phyloP scores from a whole-genome alignment of 345 rosid genomes.

The Carallia brachiata region DNA sequence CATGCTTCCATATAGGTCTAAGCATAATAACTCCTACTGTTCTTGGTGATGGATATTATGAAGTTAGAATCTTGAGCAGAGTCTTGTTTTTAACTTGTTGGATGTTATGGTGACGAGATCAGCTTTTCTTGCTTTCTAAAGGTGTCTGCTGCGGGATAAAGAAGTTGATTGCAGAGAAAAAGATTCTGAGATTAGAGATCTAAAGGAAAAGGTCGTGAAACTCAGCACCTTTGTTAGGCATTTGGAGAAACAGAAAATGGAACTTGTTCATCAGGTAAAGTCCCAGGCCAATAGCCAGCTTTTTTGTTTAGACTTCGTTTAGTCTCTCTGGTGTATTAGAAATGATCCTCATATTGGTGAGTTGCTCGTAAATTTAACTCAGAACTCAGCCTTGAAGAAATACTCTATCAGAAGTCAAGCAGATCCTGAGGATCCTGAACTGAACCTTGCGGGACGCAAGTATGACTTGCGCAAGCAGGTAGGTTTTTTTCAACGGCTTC shows the following conservation, averaged over 20 bases:
- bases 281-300: constrained; percentile 43
- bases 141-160: constrained; percentile 78
- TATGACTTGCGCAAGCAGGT: constrained; percentile 61
- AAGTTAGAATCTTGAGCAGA: no score
- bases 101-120: background rate
- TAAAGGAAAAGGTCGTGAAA: constrained; percentile 72
- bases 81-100: background rate
- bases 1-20: no score
- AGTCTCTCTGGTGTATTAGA: background rate
- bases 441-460: constrained; percentile 32
- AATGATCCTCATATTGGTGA: background rate
- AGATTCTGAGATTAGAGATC: constrained; percentile 57
- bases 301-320: background rate
- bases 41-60: no score
- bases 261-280: constrained; percentile 65
- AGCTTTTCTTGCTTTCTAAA: constrained; percentile 25
- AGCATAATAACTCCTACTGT: no score
- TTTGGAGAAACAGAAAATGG: constrained; percentile 60
- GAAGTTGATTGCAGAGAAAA: constrained; percentile 82
- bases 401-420: constrained; percentile 23
- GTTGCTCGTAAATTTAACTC: constrained; percentile 6
- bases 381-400: constrained; percentile 45
- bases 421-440: constrained; percentile 22
- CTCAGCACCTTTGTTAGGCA: constrained; percentile 54
- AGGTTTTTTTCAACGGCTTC: background rate